Evolutionary conservation across 495 filamentous ascomycete genomes (phyloP), one percentile per base, ranked within the genome.

Genomic region (Neurospora sp.): DNA sequence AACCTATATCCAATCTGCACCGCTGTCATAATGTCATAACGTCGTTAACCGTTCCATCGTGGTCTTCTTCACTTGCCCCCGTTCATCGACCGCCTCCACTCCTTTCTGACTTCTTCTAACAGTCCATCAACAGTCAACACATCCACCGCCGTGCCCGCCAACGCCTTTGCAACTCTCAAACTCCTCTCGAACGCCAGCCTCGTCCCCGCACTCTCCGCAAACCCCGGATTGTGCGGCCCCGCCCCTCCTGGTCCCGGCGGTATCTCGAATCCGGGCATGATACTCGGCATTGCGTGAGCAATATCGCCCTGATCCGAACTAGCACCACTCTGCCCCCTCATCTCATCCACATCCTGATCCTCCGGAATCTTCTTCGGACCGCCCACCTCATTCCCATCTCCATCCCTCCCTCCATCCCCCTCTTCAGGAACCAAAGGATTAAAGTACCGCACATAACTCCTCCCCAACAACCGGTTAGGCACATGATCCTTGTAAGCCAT

Each of bases 271-370:
- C 87, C 85, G 2, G 85, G 82, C 73, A 84, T 88, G 20, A 93
- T 74, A 41, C 87, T 89, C 27, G 90, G 91, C 75, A 90, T 84
- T 1, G 86, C 84, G 75, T 91, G 87, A 76, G 88, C 90, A 73
- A 93, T 84, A 76, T 92, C 86, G 0, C 90, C 90, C 85, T 87
- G 85, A 71, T 86, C 88, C 37, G 82, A 87, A 79, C 88, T 89
- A 22, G 88, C 86, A 81, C 85, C 84, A 0, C 86, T 87, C 4
- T 83, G 85, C 6, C 84, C 87, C 10, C 81, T 82, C 37, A 86
- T 74, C 22, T 87, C 81, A 69, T 87, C 85, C 9, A 88, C 76
- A 20, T 86, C 82, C 9, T 77, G 78, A 22, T 80, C 79, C 45
- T 81, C 82, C 0, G 86, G 78, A 7, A 89, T 86, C 12, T 72